phyloP scores from a whole-genome alignment of 2,329 filamentous ascomycete genomes.

The Colletotrichum truncatum region DNA sequence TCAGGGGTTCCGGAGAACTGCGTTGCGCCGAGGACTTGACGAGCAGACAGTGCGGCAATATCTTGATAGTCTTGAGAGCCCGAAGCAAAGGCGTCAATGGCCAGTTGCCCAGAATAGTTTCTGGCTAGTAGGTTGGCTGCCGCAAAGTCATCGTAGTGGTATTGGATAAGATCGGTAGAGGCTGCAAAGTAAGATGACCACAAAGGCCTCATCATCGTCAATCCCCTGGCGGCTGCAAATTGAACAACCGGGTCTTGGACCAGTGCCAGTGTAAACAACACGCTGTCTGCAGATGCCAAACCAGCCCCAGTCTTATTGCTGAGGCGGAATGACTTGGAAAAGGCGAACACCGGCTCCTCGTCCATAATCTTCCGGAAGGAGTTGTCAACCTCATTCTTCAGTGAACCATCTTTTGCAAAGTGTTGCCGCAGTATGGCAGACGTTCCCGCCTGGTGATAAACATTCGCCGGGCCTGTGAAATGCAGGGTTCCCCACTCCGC shows the following conservation, averaged over 20 bases:
- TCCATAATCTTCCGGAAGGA: conserved; percentile 77
- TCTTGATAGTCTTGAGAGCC: conserved; percentile 80
- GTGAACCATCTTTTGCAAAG: conserved; percentile 73
- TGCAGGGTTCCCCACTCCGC: conserved; percentile 86
- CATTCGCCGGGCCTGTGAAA: conserved; percentile 76
- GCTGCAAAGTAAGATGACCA: conserved; percentile 80
- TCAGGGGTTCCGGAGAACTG: conserved; percentile 79
- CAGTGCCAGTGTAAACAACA: conserved; percentile 80
- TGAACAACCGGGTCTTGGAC: conserved; percentile 83
- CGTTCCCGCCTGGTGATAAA: conserved; percentile 75
- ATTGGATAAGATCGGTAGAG: conserved; percentile 71
- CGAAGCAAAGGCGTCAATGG: conserved; percentile 75
- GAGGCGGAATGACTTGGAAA: conserved; percentile 71
- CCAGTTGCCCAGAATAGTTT: conserved; percentile 79
- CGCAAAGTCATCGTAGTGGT: conserved; percentile 79
- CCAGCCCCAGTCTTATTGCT: conserved; percentile 35
- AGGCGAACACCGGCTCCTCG: conserved; percentile 84
- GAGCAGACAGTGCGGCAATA: conserved; percentile 79
- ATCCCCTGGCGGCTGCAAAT: conserved; percentile 78
- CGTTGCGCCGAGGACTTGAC: conserved; percentile 83
- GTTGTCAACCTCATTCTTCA: conserved; percentile 74
- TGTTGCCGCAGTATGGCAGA: conserved; percentile 71
- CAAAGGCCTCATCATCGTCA: conserved; percentile 81
- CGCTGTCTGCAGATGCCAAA: conserved; percentile 54
- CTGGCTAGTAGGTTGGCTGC: conserved; percentile 70